Base-by-base conservation (phyloP, 352 stramenopile species). In the Phytophthora kernoviae region DNA sequence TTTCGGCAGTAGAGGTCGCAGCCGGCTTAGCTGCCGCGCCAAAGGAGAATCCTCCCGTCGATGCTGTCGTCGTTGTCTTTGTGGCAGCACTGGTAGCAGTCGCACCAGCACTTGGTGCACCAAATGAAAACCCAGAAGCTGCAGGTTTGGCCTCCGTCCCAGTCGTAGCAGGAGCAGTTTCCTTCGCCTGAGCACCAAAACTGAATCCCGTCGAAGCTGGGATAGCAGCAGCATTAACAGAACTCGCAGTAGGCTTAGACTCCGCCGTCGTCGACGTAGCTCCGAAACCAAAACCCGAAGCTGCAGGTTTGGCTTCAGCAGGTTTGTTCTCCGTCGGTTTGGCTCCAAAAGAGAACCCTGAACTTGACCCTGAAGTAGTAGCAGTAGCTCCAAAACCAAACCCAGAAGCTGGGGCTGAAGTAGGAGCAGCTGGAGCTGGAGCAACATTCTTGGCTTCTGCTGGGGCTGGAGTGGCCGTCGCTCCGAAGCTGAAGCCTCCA, bases 31-130 rank as follows among this genome's bases (percentile, higher is more conserved):
- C 55, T n/a, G 39, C 20, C 32, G n/a, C 61, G 21, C 69, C 72
- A 61, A 87, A 82, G 5, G 67, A 77, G 30, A 86, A 86, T 26
- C 75, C 73, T 18, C 63, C 58, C 2, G 52, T 50, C 14, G 70
- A 36, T 10, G 70, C 18, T 14, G 73, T 40, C 9, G 62, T 54
- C 11, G 67, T 17, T 9, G 67, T 14, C 15, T 44, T 8, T 1
- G 56, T 42, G 14, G 59, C 4, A 0, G 36, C 59, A 14, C 33
- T 63, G n/a, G 67, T 48, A 1, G 49, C 36, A 5, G 48, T 36
- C 48, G 44, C 41, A 41, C 43, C 18, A 18, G 62, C 63, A 20
- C 36, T 48, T 6, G 54, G 27, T 15, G 37, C 58, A 47, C 68
- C 65, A 55, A 81, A 74, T 3, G 65, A 76, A 58, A 81, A 81